Evolutionary conservation across 768 basidiomycete genomes (phyloP).

Genomic region (Pleurotus citrinopileatus): DNA sequence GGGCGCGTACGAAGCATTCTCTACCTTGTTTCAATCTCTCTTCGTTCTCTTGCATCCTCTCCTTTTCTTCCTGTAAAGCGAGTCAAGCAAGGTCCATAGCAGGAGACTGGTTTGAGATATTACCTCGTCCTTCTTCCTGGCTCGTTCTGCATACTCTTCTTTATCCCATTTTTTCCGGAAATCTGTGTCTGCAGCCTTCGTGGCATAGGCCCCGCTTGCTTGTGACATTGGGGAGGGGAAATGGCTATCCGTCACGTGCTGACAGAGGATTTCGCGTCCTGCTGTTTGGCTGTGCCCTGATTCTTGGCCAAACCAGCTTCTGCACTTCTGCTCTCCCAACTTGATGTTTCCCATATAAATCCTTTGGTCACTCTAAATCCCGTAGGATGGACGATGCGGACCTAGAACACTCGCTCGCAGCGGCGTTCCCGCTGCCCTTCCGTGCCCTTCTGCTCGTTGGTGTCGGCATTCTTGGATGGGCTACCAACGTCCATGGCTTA

Average conservation of each 20-base stretch:
- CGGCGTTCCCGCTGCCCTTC: conserved; percentile 85
- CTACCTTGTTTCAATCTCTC: conserved; percentile 81
- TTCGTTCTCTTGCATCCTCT: conserved; percentile 85
- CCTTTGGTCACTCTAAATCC: conserved; percentile 6
- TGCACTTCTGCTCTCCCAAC: background rate
- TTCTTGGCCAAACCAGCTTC: too few species aligned
- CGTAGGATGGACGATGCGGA: conserved; percentile 14
- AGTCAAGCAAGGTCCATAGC: background rate
- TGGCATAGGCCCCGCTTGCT: conserved; percentile 37
- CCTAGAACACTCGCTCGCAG: conserved; percentile 46
- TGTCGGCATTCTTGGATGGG: conserved; percentile 86
- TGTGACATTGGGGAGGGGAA: conserved; percentile 28
- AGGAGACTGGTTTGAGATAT: too few species aligned
- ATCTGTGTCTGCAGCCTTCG: conserved; percentile 62
- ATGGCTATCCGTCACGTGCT: conserved; percentile 1
- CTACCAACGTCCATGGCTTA: conserved; percentile 87
- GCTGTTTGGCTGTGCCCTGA: too few species aligned
- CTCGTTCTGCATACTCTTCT: conserved; percentile 83
- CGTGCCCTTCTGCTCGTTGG: conserved; percentile 81
- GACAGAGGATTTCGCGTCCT: background rate
- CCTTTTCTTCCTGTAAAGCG: conserved; percentile 55
- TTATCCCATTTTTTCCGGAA: conserved; percentile 95
- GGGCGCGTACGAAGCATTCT: conserved; percentile 9
- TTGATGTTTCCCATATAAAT: background rate
- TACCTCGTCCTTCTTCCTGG: conserved; percentile 66